These are phyloP conservation scores for Anastatica hierochuntica DNA, from an alignment of 345 rosid species.

Conservation along the genomic window DNA sequence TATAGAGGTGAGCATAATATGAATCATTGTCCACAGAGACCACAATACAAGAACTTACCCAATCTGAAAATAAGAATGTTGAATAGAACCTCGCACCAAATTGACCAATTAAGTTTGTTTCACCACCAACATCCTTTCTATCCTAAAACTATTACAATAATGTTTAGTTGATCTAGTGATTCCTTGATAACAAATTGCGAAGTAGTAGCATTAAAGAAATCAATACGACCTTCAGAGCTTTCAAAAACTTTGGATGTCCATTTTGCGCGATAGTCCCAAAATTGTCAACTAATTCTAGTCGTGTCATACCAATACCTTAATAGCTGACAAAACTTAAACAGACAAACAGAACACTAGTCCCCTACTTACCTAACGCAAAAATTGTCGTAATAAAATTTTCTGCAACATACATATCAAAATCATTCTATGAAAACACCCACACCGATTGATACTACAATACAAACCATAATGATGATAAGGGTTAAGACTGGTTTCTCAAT, in stretches of 20 bases:
- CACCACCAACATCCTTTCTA: constrained; percentile 69
- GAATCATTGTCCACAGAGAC: neutral
- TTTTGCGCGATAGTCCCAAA: constrained; percentile 97
- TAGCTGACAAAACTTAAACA: constrained; percentile 42
- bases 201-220: neutral
- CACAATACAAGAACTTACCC: constrained; percentile 30
- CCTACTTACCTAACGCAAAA: neutral
- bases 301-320: constrained; percentile 92
- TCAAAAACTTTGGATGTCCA: constrained; percentile 92
- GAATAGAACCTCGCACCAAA: constrained; percentile 99
- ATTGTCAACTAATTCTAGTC: constrained; percentile 81
- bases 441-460: too few species aligned
- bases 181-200: neutral
- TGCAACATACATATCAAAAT: too few species aligned
- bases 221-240: constrained; percentile 67
- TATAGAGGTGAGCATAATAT: neutral
- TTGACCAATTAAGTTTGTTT: constrained; percentile 89
- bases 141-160: constrained; percentile 42
- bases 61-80: constrained; percentile 82
- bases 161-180: constrained; percentile 6
- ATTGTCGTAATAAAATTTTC: too few species aligned
- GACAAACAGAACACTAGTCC: neutral
- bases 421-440: too few species aligned
- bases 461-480: too few species aligned
- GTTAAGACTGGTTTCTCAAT: too few species aligned